These are phyloP conservation scores for Solanum rostratum DNA, from an alignment of 257 asterid species.

Conservation along the genomic window DNA sequence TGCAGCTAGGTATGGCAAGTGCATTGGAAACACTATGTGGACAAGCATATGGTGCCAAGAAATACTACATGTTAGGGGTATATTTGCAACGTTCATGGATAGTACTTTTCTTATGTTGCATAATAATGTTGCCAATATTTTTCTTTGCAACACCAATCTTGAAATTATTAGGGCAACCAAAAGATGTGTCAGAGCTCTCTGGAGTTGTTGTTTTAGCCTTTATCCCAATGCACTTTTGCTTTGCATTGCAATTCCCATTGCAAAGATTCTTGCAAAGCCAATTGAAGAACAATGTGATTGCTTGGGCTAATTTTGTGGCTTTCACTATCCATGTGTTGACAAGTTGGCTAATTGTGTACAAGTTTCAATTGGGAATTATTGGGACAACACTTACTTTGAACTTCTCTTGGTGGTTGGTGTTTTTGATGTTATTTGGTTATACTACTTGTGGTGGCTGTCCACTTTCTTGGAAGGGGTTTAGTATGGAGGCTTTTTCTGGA, in stretches of 20 bases:
- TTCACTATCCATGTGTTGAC: constrained; percentile 28
- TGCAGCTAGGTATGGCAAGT: constrained; percentile 82
- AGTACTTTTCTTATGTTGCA: constrained; percentile 34
- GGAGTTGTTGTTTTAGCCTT: constrained; percentile 47
- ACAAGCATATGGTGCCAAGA: constrained; percentile 81
- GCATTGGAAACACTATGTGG: constrained; percentile 87
- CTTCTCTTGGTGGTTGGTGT: constrained; percentile 54
- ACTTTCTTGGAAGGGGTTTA: constrained; percentile 64
- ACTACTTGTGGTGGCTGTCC: constrained; percentile 67
- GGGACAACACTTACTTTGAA: constrained; percentile 50
- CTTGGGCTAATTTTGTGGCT: constrained; percentile 41
- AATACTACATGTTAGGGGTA: constrained; percentile 61
- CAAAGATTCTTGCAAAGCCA: constrained; percentile 85
- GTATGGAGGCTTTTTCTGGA: constrained; percentile 62
- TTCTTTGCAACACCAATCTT: constrained; percentile 51
- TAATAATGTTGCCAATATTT: constrained; percentile 37
- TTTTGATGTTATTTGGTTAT: constrained; percentile 34
- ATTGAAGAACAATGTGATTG: constrained; percentile 54
- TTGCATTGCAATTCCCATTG: constrained; percentile 58
- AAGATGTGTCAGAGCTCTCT: constrained; percentile 64
- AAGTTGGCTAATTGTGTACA: constrained; percentile 47
- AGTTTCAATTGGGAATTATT: constrained; percentile 36
- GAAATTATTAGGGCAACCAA: constrained; percentile 60
- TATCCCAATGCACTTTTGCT: constrained; percentile 74
- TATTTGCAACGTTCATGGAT: constrained; percentile 85